These are phyloP conservation scores for Talaromyces sp. DNA, from an alignment of 2,329 filamentous ascomycete species.

Conservation along the genomic window DNA sequence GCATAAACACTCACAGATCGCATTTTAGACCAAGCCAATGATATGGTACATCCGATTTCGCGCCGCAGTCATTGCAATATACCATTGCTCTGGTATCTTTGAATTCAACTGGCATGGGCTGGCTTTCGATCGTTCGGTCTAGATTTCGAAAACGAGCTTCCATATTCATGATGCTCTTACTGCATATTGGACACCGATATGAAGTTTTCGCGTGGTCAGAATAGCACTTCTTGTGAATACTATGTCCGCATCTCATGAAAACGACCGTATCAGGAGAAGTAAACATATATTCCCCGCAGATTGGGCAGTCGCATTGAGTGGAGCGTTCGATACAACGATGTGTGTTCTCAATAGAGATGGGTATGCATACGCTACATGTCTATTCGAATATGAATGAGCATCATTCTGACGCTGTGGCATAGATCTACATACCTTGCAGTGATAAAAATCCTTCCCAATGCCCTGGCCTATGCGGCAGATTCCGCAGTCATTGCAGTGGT, in stretches of 20 bases:
- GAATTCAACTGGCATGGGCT: constrained; percentile 89
- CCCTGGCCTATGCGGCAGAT: constrained; percentile 90
- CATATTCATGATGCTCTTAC: constrained; percentile 96
- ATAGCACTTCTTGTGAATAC: constrained; percentile 88
- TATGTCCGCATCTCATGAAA: constrained; percentile 93
- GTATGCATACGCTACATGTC: constrained; percentile 91
- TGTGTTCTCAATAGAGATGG: constrained; percentile 74
- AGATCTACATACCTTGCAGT: constrained; percentile 71
- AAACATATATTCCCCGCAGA: constrained; percentile 95
- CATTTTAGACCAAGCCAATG: constrained; percentile 96
- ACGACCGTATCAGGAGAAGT: constrained; percentile 83
- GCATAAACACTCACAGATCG: constrained; percentile 41
- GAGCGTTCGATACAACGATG: constrained; percentile 94
- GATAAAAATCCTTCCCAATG: constrained; percentile 92
- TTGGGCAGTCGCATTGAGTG: constrained; percentile 92
- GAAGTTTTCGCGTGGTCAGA: constrained; percentile 80
- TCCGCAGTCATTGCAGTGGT: constrained; percentile 93
- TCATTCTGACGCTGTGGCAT: neutral
- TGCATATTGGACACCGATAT: constrained; percentile 96
- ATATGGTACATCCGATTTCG: constrained; percentile 78
- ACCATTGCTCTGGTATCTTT: constrained; percentile 73
- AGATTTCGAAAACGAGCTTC: constrained; percentile 88
- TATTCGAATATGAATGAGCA: constrained; percentile 38
- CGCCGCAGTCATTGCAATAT: constrained; percentile 91
- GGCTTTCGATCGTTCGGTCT: constrained; percentile 76